Conservation (phyloP, 371 early-diverging fungal genomes). For the Choanephora cucurbitarum region DNA sequence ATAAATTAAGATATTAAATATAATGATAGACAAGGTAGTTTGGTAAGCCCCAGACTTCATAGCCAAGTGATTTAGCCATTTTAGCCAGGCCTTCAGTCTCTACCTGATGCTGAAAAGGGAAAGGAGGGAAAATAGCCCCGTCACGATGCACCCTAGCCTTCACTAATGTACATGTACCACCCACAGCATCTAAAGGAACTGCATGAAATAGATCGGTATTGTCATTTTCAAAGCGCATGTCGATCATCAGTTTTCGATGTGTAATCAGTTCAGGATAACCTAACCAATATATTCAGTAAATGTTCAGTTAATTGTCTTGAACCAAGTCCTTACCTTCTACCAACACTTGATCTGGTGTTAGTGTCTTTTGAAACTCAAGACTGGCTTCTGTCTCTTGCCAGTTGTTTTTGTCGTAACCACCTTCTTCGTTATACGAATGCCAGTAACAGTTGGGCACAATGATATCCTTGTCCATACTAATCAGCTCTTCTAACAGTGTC, state of each 20-base stretch:
- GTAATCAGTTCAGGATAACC: slow-evolving; percentile 47
- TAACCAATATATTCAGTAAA: too few species aligned
- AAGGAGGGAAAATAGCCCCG: slow-evolving; percentile 60
- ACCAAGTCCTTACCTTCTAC: slow-evolving; percentile 32
- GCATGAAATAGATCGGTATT: slow-evolving; percentile 27
- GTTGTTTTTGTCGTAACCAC: slow-evolving; percentile 70
- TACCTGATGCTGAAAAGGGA: slow-evolving; percentile 50
- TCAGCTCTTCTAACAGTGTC: slow-evolving; percentile 56
- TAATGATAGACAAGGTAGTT: slow-evolving; percentile 37
- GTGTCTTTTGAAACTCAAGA: slow-evolving; percentile 50
- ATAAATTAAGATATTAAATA: too few species aligned
- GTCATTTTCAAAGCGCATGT: slow-evolving; percentile 39
- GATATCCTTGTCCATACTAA: slow-evolving; percentile 56
- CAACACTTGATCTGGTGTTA: slow-evolving; percentile 45
- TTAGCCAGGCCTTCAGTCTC: slow-evolving; percentile 81
- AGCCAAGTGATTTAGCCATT: slow-evolving; percentile 68
- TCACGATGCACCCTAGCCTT: slow-evolving; percentile 70
- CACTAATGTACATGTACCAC: slow-evolving; percentile 55
- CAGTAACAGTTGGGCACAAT: slow-evolving; percentile 62
- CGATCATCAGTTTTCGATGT: slow-evolving; percentile 48
- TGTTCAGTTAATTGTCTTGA: not conserved
- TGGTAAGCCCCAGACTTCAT: slow-evolving; percentile 39
- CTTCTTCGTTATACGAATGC: slow-evolving; percentile 41
- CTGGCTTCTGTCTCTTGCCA: slow-evolving; percentile 69
- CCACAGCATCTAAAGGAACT: slow-evolving; percentile 50